These are phyloP conservation scores for Amaranthus hypochondriacus DNA, from an alignment of 148 eudicot genomes.

Conservation along the genomic window DNA sequence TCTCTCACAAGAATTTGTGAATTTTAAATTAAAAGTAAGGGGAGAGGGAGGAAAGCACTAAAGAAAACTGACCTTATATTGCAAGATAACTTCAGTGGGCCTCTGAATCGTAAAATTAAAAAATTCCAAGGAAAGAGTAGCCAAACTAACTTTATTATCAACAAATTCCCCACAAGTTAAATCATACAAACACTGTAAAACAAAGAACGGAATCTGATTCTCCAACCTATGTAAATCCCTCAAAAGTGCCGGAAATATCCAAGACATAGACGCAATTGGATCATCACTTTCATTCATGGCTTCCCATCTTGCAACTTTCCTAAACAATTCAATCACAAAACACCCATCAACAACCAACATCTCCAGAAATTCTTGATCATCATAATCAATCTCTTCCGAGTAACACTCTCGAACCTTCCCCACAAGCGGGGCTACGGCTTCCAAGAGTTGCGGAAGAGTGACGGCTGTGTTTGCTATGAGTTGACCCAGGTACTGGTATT, in stretches of 20 bases:
- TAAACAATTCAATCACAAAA: slow-evolving; percentile 62
- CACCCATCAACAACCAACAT: slow-evolving; percentile 87
- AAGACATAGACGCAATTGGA: slow-evolving; percentile 56
- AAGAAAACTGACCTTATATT: slow-evolving; percentile 24
- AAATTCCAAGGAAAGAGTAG: slow-evolving; percentile 41
- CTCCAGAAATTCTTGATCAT: slow-evolving; percentile 39
- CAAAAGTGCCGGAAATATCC: slow-evolving; percentile 57
- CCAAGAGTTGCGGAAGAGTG: slow-evolving; percentile 28
- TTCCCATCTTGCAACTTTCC: slow-evolving; percentile 44
- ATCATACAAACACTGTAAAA: slow-evolving; percentile 52
- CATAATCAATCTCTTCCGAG: slow-evolving; percentile 36
- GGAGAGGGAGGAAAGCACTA: no score
- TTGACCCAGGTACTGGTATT: slow-evolving; percentile 55
- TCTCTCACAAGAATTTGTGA: no score
- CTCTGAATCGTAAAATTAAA: slow-evolving; percentile 45
- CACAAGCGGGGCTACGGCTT: slow-evolving; percentile 43
- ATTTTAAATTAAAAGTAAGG: no score
- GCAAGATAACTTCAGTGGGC: slow-evolving; percentile 28
- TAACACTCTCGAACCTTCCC: slow-evolving; percentile 46
- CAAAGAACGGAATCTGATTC: slow-evolving; percentile 70
- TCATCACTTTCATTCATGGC: slow-evolving; percentile 42
- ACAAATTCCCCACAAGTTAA: slow-evolving; percentile 21
- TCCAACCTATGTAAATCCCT: slow-evolving; percentile 70
- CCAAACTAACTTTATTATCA: slow-evolving; percentile 16
- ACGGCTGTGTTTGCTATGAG: slow-evolving; percentile 34